phyloP scores from a whole-genome alignment of 73 alveolate genomes.

The Tetrahymena thermophila region DNA sequence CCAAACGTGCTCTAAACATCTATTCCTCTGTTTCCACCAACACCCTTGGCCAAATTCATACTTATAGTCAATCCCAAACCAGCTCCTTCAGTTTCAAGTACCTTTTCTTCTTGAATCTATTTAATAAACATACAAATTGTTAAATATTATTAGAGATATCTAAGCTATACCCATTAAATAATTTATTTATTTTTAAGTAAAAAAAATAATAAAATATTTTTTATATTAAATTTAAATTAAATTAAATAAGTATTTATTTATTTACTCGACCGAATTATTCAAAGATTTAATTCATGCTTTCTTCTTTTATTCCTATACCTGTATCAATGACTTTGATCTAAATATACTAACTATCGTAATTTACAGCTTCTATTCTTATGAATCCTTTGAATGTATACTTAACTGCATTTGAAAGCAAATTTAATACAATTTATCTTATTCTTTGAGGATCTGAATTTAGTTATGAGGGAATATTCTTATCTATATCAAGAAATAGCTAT shows the following conservation, averaged over 20 bases:
- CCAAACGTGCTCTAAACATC: neutral
- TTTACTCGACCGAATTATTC: neutral
- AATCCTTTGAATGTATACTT: constrained; percentile 27
- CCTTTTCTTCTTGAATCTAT: neutral
- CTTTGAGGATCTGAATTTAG: constrained; percentile 21
- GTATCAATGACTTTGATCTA: constrained; percentile 18
- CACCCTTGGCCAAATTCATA: neutral
- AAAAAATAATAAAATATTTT: neutral
- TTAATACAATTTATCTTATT: constrained; percentile 16
- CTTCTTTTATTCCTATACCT: constrained; percentile 24
- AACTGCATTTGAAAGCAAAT: constrained; percentile 15
- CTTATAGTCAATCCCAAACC: neutral
- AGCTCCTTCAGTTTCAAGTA: neutral
- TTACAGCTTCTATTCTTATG: neutral
- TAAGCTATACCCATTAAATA: too few species aligned
- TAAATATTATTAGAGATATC: too few species aligned
- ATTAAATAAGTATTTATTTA: neutral
- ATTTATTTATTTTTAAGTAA: neutral
- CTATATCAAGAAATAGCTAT: neutral
- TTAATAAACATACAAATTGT: too few species aligned
- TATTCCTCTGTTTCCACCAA: neutral
- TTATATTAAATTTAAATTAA: neutral
- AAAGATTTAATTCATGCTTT: neutral
- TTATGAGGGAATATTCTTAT: neutral
- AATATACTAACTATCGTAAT: neutral